Evolutionary conservation across 2,329 filamentous ascomycete species (phyloP), one percentile per base, ranked within the genome.

Genomic region (Apiospora rasikravindrae): DNA sequence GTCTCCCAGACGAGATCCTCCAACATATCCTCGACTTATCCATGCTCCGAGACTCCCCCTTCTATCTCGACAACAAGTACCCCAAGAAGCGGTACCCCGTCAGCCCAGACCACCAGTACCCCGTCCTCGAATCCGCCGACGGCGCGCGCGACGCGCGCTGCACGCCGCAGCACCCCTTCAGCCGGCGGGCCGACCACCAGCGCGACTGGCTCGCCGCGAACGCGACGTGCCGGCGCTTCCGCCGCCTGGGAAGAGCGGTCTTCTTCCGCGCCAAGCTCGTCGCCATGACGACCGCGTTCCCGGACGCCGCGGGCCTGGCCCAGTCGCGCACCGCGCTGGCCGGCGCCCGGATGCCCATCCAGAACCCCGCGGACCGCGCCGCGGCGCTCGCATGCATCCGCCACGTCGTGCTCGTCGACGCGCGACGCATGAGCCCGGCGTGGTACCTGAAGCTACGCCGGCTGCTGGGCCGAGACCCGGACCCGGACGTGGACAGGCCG

Each of bases 1-100:
- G 71, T 37, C 40, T 73, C 8, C 71, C 72, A 29, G 71, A 72
- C 53, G 72, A 73, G 22, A 71, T 72, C 49, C 71, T 73, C 8
- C 64, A 69, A 1, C n/a, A 53, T 37, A 73, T 71, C 10, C 49
- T 73, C 33, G 45, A 67, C 11, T n/a, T 67, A 19, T 69, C 69
- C 19, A 72, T 72, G 71, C 24, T 33, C 6, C n/a, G 26, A 14
- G 53, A 69, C 11, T 22, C 24, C 13, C 47, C 53, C 11, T 67
- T 73, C 40, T 71, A 64, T 42, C 61, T 68, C 2, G 72, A 73
- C 4, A 13, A 53, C 13, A 13, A 13, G 24, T 29, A 1, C 10
- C 47, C 47, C 22, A 7, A n/a, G 6, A 42, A 13, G 40, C 6
- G 13, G 40, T 42, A 10, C 10, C 40, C 13, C 40, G 40, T 42